Conservation (phyloP, 1,139 yeast species). For the Pichia sp. region DNA sequence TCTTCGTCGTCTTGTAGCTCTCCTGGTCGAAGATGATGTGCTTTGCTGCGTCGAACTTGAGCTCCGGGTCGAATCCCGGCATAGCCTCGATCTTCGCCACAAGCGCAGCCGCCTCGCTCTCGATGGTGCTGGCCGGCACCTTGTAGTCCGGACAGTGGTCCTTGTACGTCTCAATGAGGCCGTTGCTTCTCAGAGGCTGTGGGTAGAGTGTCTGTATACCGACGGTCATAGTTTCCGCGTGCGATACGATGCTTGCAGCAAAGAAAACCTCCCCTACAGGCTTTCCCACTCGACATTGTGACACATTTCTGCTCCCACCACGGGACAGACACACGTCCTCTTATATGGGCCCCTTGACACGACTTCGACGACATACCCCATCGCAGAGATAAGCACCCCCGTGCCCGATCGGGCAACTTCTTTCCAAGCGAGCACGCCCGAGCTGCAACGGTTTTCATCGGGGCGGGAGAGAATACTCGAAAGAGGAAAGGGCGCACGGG, state of each 20-base stretch:
- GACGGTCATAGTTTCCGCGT: slow-evolving; percentile 17
- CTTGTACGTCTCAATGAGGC: slow-evolving; percentile 27
- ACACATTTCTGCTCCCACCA: neutral
- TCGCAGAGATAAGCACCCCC: neutral
- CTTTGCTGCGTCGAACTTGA: slow-evolving; percentile 32
- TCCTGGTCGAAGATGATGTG: slow-evolving; percentile 33
- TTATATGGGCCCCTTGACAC: neutral
- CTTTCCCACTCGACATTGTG: too few species aligned
- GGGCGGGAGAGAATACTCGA: neutral
- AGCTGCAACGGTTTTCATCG: neutral
- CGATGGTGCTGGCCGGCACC: slow-evolving; percentile 31
- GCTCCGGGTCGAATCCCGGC: slow-evolving; percentile 33
- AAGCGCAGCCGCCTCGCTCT: slow-evolving; percentile 30
- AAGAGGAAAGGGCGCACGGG: neutral
- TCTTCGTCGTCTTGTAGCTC: slow-evolving; percentile 28
- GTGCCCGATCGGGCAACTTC: slow-evolving; percentile 4
- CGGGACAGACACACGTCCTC: neutral
- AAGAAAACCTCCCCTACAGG: too few species aligned
- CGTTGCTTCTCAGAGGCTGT: slow-evolving; percentile 22
- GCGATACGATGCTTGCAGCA: neutral
- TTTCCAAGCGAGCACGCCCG: slow-evolving; percentile 9
- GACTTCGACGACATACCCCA: neutral
- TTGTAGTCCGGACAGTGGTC: slow-evolving; percentile 26
- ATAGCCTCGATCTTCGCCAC: slow-evolving; percentile 27
- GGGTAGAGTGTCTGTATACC: slow-evolving; percentile 22